These are phyloP conservation scores for Phylloporus arenicola DNA, from an alignment of 768 basidiomycete genomes.

Conservation along the genomic window DNA sequence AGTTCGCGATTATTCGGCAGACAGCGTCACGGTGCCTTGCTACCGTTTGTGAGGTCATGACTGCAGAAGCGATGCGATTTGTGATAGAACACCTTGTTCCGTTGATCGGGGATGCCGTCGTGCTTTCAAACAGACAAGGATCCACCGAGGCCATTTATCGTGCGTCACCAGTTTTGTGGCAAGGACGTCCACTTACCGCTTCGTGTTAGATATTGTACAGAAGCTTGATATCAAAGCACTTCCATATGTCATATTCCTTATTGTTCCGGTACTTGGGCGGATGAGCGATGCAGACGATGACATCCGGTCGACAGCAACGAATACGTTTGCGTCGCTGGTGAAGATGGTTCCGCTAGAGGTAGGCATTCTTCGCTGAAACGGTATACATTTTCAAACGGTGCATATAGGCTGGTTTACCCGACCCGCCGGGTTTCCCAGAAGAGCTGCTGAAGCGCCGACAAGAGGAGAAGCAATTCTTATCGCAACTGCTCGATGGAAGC, in stretches of 20 bases:
- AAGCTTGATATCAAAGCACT: constrained; percentile 89
- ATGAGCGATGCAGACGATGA: constrained; percentile 96
- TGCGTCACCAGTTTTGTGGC: constrained; percentile 39
- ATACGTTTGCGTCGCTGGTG: constrained; percentile 92
- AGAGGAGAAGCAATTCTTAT: constrained; percentile 84
- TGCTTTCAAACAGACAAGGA: constrained; percentile 78
- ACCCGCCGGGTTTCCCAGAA: constrained; percentile 86
- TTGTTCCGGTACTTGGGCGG: constrained; percentile 91
- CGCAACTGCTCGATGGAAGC: constrained; percentile 88
- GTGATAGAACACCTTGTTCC: constrained; percentile 86
- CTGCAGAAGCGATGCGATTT: constrained; percentile 77
- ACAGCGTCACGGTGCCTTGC: constrained; percentile 84
- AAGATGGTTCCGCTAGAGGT: constrained; percentile 99
- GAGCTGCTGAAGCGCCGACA: constrained; percentile 84
- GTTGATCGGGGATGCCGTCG: constrained; percentile 70
- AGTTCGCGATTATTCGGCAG: constrained; percentile 86
- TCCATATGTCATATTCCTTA: constrained; percentile 94
- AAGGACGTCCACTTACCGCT: constrained; percentile 8
- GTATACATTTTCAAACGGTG: neutral
- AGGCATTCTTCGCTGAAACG: constrained; percentile 12
- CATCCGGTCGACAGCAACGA: constrained; percentile 90
- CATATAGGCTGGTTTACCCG: constrained; percentile 86
- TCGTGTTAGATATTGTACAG: constrained; percentile 74
- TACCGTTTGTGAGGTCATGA: constrained; percentile 82
- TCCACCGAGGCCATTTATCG: constrained; percentile 87